Evolutionary conservation across 1,284 basidiomycete species (phyloP), one percentile per base, ranked within the genome.

Genomic region (Mycosarcoma mackinlayi): DNA sequence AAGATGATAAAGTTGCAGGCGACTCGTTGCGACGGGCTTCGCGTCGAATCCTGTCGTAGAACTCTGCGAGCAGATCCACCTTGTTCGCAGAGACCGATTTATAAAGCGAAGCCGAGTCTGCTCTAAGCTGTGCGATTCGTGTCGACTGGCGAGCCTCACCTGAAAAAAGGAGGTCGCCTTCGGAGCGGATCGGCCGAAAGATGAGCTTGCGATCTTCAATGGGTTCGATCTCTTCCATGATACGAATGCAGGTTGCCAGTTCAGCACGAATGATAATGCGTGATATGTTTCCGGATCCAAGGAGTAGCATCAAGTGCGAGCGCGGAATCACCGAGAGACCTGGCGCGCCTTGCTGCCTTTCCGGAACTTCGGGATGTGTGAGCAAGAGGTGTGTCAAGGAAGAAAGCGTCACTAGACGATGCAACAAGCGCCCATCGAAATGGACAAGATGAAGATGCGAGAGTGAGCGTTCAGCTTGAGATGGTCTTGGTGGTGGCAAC

Each of bases 381-480:
- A 71, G 55, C n/a, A 71, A 63, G n/a, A 71, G 38, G 27, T 66
- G 63, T 5, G 59, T 71, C 23, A 71, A 44, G 25, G 68, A 71
- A 3, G 63, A 55, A 4, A 66, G 44, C 5, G 59, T 54, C 3
- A 59, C 68, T 14, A 71, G 24, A 14, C 65, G 68, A 39, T 71
- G 63, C n/a, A 71, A 48, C 25, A 71, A 27, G 4, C 63, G 68
- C 4, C 58, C 59, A 30, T 71, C 61, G 18, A 71, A 71, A 31
- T 66, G 54, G 48, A 63, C 63, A 0, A 71, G 59, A 16, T 71
- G 68, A 8, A 71, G 52, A 34, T 66, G 68, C 4, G 68, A 52
- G 2, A 71, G 61, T 6, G 68, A 59, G 30, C 54, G 58, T 34
- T 49, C 34, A 2, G 50, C 46, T 4, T 4, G 18, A 13, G 51